A percentile compares a stretch with the other conserved stretches of the same genome.
Conservation (phyloP, 2,329 filamentous ascomycete genomes). For the Aspergillus glaucus region DNA sequence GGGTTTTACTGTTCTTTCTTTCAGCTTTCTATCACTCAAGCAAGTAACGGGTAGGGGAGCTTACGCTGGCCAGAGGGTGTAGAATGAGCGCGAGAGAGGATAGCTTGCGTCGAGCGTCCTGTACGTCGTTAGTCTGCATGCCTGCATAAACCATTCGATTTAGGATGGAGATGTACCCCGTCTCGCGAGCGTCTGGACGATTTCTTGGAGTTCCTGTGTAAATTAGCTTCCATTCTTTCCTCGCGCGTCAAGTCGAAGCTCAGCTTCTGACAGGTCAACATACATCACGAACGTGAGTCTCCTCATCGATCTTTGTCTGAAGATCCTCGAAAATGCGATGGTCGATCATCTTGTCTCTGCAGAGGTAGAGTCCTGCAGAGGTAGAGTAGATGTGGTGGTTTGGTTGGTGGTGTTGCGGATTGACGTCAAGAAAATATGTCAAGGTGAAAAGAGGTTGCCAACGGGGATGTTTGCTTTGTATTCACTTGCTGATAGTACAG, state of each 20-base stretch:
- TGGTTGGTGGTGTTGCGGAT: constrained; percentile 7
- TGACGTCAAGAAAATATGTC: constrained; percentile 9
- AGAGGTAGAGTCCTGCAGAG: constrained; percentile 1
- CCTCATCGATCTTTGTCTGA: constrained; percentile 84
- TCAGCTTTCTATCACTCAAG: neutral
- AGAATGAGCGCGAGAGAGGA: constrained; percentile 83
- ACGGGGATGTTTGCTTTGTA: constrained; percentile 5
- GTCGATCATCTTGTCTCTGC: constrained; percentile 56
- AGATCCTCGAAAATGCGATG: constrained; percentile 80
- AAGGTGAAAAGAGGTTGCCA: constrained; percentile 11
- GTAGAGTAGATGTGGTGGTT: constrained; percentile 1
- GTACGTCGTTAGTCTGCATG: neutral
- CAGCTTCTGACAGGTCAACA: constrained; percentile 7
- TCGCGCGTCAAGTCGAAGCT: constrained; percentile 3
- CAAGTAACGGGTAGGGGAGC: constrained; percentile 19
- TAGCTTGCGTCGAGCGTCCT: constrained; percentile 72
- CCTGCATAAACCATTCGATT: too few relatives aligned
- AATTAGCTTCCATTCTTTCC: constrained; percentile 8
- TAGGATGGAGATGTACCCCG: constrained; percentile 45
- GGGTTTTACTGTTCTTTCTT: constrained; percentile 50
- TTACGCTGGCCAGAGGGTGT: constrained; percentile 62
- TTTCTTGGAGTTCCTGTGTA: constrained; percentile 64
- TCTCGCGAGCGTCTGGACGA: constrained; percentile 75
- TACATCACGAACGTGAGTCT: constrained; percentile 71
- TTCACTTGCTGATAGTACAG: neutral